Evolutionary conservation across 179 eudicot genomes (phyloP).

Genomic region (Silene noctiflora): DNA sequence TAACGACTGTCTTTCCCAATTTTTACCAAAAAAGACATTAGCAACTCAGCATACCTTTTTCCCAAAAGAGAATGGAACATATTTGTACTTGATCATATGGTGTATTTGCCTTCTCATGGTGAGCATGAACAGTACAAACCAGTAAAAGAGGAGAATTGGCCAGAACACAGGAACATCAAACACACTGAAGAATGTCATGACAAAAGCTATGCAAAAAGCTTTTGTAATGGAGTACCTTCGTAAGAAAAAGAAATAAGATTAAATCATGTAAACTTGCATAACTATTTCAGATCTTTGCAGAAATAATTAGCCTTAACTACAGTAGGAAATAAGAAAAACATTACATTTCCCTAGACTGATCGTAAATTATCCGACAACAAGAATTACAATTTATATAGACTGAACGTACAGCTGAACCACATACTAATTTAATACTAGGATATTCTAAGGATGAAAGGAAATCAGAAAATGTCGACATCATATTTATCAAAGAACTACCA

Average conservation of each 20-base stretch:
- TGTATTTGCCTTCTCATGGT: slow-evolving; percentile 80
- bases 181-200: slow-evolving; percentile 58
- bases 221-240: slow-evolving; percentile 72
- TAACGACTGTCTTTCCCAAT: not conserved
- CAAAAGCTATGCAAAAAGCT: slow-evolving; percentile 79
- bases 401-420: not conserved
- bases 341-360: not conserved
- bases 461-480: too few relatives aligned
- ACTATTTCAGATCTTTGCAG: not conserved
- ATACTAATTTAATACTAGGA: too few relatives aligned
- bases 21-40: slow-evolving; percentile 3
- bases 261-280: not conserved
- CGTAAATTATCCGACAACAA: not conserved
- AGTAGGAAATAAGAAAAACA: not conserved
- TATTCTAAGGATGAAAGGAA: too few relatives aligned
- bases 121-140: slow-evolving; percentile 64
- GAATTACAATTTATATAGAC: not conserved
- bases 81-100: slow-evolving; percentile 73
- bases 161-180: slow-evolving; percentile 92
- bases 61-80: slow-evolving; percentile 70
- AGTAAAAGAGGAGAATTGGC: slow-evolving; percentile 86
- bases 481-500: not conserved
- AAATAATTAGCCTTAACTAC: too few relatives aligned
- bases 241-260: not conserved
- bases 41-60: slow-evolving; percentile 68